phyloP scores from a whole-genome alignment of 2,329 filamentous ascomycete genomes.

The Gnomoniopsis sp. region DNA sequence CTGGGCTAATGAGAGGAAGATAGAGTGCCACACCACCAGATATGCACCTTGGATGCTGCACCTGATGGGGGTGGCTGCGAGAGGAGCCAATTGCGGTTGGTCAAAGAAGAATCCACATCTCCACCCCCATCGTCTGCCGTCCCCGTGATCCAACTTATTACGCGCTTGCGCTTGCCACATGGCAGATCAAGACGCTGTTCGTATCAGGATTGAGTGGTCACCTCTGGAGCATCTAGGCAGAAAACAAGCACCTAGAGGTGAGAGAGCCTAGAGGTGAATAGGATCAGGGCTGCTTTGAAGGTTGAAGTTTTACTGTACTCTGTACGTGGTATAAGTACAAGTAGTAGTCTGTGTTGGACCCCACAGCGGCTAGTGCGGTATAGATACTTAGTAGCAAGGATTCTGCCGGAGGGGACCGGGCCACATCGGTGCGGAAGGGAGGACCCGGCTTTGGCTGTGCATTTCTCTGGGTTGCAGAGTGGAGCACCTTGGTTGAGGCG shows the following conservation, averaged over 20 bases:
- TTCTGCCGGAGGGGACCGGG: background rate
- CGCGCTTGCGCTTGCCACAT: constrained; percentile 6
- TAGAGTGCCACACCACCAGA: constrained; percentile 12
- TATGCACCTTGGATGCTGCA: constrained; percentile 4
- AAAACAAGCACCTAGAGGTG: too few species aligned
- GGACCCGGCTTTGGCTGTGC: constrained; percentile 3
- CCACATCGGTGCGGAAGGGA: background rate
- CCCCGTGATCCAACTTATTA: background rate
- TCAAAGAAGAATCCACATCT: background rate
- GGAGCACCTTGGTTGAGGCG: background rate
- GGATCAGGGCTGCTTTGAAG: too few species aligned
- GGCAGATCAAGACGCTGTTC: constrained; percentile 3
- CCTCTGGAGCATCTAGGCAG: too few species aligned
- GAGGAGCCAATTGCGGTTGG: background rate
- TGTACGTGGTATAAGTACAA: too few species aligned
- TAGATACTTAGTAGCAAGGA: too few species aligned
- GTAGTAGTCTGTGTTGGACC: background rate
- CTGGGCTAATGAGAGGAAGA: too few species aligned
- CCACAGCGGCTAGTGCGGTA: constrained; percentile 4
- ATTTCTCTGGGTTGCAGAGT: background rate
- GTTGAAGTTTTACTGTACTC: too few species aligned
- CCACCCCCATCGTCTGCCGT: background rate
- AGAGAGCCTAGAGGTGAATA: too few species aligned
- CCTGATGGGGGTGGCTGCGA: background rate
- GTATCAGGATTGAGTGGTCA: background rate